Conservation (phyloP, 164 flowering plant genomes). For the Sedum album region DNA sequence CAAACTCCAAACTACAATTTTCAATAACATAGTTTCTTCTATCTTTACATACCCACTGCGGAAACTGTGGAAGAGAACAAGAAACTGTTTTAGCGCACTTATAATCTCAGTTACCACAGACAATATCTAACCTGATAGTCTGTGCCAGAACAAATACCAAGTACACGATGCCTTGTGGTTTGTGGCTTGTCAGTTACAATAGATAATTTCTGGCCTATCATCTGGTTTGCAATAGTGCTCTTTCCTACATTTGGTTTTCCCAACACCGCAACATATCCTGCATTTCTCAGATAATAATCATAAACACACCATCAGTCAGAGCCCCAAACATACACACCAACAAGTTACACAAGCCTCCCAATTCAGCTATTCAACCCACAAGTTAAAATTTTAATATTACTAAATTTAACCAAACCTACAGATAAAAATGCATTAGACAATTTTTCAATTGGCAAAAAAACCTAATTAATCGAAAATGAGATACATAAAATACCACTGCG, state of each 20-base stretch:
- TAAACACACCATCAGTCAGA: neutral
- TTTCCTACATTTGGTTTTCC: constrained; percentile 98
- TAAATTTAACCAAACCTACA: neutral
- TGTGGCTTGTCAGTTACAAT: constrained; percentile 97
- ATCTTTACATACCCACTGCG: too few species aligned
- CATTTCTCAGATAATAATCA: constrained; percentile 8
- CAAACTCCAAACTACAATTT: too few species aligned
- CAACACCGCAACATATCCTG: constrained; percentile 91
- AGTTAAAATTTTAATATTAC: neutral
- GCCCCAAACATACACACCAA: neutral
- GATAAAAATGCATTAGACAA: too few species aligned
- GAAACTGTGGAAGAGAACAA: too few species aligned
- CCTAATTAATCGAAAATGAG: neutral
- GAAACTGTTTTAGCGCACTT: neutral
- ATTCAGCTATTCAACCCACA: neutral
- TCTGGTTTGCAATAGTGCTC: constrained; percentile 90
- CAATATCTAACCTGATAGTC: constrained; percentile 72
- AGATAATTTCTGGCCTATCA: constrained; percentile 90
- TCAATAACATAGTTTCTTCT: too few species aligned
- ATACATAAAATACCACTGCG: constrained; percentile 51
- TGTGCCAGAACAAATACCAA: constrained; percentile 81
- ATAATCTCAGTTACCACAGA: neutral
- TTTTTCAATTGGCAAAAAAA: too few species aligned
- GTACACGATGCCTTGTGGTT: constrained; percentile 91
- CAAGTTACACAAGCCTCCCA: neutral